A percentile compares a stretch with the other conserved stretches of the same genome.
phyloP scores from a whole-genome alignment of 805 yeast species.

The Yarrowia sp. region DNA sequence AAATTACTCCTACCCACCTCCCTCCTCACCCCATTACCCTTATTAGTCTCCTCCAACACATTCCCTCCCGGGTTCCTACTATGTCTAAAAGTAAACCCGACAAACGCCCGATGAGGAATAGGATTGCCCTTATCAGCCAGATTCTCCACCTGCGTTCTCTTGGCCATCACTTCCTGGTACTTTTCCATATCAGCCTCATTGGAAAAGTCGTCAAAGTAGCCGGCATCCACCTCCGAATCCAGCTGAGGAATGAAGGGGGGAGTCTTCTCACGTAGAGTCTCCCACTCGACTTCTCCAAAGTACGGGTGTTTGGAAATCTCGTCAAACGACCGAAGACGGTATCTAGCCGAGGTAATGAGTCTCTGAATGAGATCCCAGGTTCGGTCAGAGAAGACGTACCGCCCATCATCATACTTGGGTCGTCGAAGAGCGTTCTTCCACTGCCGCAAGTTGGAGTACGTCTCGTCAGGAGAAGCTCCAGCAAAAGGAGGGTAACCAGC shows the following conservation, averaged over 20 bases:
- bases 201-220: constrained; percentile 95
- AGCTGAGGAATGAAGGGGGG: constrained; percentile 98
- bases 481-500: constrained; percentile 98
- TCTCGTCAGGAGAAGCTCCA: constrained; percentile 90
- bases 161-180: constrained; percentile 93
- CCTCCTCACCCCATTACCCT: constrained; percentile 6
- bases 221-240: constrained; percentile 97
- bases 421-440: constrained; percentile 88
- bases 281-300: constrained; percentile 83
- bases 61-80: constrained; percentile 40
- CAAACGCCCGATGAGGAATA: constrained; percentile 64
- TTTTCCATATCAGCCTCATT: constrained; percentile 97
- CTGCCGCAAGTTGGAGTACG: constrained; percentile 86
- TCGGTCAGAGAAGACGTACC: constrained; percentile 90
- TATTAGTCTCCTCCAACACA: constrained; percentile 21
- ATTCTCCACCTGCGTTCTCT: constrained; percentile 80
- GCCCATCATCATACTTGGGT: constrained; percentile 88
- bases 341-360: constrained; percentile 74
- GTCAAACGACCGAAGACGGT: constrained; percentile 72
- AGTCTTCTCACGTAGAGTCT: constrained; percentile 57
- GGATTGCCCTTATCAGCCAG: constrained; percentile 64
- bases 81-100: constrained; percentile 96
- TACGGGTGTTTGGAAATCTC: constrained; percentile 79
- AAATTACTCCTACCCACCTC: constrained; percentile 17
- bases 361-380: constrained; percentile 87